These are phyloP conservation scores for Orbilia ellipsospora DNA, from an alignment of 2,329 filamentous ascomycete species.

Conservation along the genomic window DNA sequence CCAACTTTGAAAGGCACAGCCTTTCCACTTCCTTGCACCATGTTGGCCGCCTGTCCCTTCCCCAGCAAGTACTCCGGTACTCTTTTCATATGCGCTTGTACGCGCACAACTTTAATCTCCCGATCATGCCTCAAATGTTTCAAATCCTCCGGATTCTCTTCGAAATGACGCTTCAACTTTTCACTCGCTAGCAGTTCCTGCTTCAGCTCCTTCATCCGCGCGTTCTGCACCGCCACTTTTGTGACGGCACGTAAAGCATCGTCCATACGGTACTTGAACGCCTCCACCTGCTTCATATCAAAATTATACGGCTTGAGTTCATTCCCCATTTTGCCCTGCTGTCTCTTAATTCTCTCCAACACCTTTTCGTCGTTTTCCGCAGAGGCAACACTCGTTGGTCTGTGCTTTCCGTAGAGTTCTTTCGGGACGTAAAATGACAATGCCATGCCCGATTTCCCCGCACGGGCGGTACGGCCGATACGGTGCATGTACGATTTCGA, in stretches of 20 bases:
- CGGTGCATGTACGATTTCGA: slow-evolving; percentile 96
- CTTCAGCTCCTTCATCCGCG: slow-evolving; percentile 84
- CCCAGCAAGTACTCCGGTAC: slow-evolving; percentile 94
- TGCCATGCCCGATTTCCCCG: slow-evolving; percentile 90
- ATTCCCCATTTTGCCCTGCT: slow-evolving; percentile 80
- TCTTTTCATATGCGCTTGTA: slow-evolving; percentile 90
- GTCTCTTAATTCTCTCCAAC: slow-evolving; percentile 79
- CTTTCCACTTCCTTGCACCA: slow-evolving; percentile 77
- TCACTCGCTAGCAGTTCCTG: slow-evolving; percentile 93
- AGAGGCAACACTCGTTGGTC: slow-evolving; percentile 80
- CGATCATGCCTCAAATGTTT: slow-evolving; percentile 89
- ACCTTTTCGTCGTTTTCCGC: slow-evolving; percentile 86
- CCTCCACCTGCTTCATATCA: slow-evolving; percentile 92
- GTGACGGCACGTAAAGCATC: slow-evolving; percentile 92
- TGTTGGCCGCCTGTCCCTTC: slow-evolving; percentile 75
- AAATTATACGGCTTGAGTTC: slow-evolving; percentile 92
- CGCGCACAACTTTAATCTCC: slow-evolving; percentile 82
- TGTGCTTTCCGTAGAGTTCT: slow-evolving; percentile 86
- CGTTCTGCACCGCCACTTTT: slow-evolving; percentile 87
- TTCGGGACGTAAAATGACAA: slow-evolving; percentile 92
- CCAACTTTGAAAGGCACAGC: slow-evolving; percentile 67
- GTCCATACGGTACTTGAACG: slow-evolving; percentile 93
- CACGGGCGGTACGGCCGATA: slow-evolving; percentile 91
- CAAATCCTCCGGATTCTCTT: slow-evolving; percentile 92
- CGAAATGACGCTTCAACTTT: slow-evolving; percentile 93